Conservation (phyloP, 345 rosid species). For the Ailanthus altissimus region DNA sequence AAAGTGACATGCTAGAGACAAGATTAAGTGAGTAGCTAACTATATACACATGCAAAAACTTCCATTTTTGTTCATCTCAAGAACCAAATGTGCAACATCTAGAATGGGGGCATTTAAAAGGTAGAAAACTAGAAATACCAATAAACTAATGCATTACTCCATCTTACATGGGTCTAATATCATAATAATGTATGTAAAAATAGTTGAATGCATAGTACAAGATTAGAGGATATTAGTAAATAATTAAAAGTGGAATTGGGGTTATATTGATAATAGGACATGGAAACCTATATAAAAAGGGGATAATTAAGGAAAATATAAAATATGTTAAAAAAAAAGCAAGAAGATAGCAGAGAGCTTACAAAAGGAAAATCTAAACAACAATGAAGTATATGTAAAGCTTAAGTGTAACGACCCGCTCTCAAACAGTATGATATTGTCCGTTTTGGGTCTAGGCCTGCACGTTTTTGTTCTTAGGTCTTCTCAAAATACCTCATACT, state of each 20-base stretch:
- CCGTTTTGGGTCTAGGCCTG: too few species aligned
- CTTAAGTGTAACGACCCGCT: too few species aligned
- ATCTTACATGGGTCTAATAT: background rate
- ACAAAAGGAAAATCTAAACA: background rate
- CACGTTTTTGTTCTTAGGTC: too few species aligned
- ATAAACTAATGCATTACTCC: background rate
- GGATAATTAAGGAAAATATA: background rate
- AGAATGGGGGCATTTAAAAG: background rate
- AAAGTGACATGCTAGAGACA: background rate
- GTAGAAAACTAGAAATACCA: background rate
- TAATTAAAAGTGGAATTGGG: background rate
- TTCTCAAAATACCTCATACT: too few species aligned
- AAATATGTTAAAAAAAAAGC: too few species aligned
- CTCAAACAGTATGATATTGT: too few species aligned
- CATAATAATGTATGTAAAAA: background rate
- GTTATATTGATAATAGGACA: background rate
- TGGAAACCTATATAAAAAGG: background rate
- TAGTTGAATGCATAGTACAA: background rate
- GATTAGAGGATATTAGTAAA: background rate
- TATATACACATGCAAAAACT: background rate
- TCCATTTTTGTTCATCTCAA: background rate
- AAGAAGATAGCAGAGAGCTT: background rate
- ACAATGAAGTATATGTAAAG: background rate
- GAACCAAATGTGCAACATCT: background rate
- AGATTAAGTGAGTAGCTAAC: background rate